Evolutionary conservation across 768 basidiomycete species (phyloP), one percentile per base, ranked within the genome.

Genomic region (Phaeotremella skinneri): DNA sequence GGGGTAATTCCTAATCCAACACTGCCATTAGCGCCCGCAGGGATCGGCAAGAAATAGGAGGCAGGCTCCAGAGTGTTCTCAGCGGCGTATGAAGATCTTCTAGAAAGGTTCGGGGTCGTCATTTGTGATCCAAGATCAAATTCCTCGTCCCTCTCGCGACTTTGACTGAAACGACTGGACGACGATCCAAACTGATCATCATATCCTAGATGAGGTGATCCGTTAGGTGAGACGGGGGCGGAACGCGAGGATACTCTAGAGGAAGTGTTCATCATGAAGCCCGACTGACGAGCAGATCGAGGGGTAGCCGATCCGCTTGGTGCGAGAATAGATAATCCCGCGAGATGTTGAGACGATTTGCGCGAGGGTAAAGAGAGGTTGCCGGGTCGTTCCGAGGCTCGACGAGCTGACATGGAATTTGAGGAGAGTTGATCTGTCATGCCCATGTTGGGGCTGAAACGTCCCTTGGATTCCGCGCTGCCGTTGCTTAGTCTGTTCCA

Each of bases 31-130:
- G 11, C 6, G 13, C 13, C 11, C 7, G 43, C 13, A 45, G 68
- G 67, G 27, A 68, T 7, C 4, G 71, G 66, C n/a, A 70, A 47
- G 37, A 70, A 69, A 53, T 68, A 74, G 4, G 63, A 64, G 39
- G 59, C 32, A 4, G 58, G 43, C 21, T 59, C 64, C n/a, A 47
- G 25, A 2, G 34, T 7, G 52, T 65, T 67, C 65, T 67, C 68
- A 29, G 66, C 65, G 52, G 70, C 64, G 49, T 66, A 68, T 41
- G 57, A 56, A 14, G 65, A 67, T 37, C 69, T 48, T 53, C 69
- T 55, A 3, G 66, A 67, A 11, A 68, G 49, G 41, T 49, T 67
- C 6, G 68, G 68, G 2, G 68, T 62, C 16, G 57, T 23, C 9
- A 45, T 13, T 13, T 58, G 51, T 4, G 48, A 29, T 21, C 59